Percentiles rank a stretch among this genome's conserved stretches.
These are phyloP conservation scores for Boletus bicolor DNA, from an alignment of 768 basidiomycete species.

Conservation along the genomic window DNA sequence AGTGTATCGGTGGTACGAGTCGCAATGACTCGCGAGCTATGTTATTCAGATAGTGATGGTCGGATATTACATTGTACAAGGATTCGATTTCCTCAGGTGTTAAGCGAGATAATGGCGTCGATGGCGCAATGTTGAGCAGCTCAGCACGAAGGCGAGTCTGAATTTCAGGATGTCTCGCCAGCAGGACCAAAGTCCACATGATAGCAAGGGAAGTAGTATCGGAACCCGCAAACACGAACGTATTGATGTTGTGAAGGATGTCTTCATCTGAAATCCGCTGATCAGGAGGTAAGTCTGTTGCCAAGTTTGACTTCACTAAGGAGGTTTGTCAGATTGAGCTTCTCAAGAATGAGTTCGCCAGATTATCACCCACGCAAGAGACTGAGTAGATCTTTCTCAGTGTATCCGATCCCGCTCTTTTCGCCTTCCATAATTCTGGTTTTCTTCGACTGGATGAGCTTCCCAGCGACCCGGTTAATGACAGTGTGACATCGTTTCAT, in stretches of 20 bases:
- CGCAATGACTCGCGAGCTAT: slow-evolving; percentile 74
- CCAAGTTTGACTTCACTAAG: slow-evolving; percentile 79
- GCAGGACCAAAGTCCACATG: slow-evolving; percentile 79
- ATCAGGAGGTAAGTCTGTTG: slow-evolving; percentile 62
- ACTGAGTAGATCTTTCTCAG: slow-evolving; percentile 74
- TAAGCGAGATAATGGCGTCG: slow-evolving; percentile 41
- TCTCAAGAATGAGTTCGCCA: background rate
- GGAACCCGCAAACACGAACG: slow-evolving; percentile 88
- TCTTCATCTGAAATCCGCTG: slow-evolving; percentile 85
- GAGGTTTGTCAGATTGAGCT: slow-evolving; percentile 5
- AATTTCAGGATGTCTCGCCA: slow-evolving; percentile 62
- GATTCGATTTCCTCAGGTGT: slow-evolving; percentile 65
- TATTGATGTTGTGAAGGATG: slow-evolving; percentile 81
- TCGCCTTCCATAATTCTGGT: slow-evolving; percentile 61
- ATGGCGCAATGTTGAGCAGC: no score
- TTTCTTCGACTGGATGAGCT: slow-evolving; percentile 79
- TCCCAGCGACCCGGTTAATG: slow-evolving; percentile 69
- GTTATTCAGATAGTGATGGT: slow-evolving; percentile 71
- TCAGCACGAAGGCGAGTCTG: slow-evolving; percentile 75
- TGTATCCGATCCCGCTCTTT: slow-evolving; percentile 46
- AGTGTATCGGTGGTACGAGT: slow-evolving; percentile 78
- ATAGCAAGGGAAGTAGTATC: slow-evolving; percentile 82
- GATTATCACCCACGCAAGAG: slow-evolving; percentile 57
- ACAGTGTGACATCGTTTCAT: slow-evolving; percentile 55
- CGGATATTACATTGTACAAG: slow-evolving; percentile 51